These are phyloP conservation scores for Verbena officinalis DNA, from an alignment of 257 asterid species.

Conservation along the genomic window DNA sequence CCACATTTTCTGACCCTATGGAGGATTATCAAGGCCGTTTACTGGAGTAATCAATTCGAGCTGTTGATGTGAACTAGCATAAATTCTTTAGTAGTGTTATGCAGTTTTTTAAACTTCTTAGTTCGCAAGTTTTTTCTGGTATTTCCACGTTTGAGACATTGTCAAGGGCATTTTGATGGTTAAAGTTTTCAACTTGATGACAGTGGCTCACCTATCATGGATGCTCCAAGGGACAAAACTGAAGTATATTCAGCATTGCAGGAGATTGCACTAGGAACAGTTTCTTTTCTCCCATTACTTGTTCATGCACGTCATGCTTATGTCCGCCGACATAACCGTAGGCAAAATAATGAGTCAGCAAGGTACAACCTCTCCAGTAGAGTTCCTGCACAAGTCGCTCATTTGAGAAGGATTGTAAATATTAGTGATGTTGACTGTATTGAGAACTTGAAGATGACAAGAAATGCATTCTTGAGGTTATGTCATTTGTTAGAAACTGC, in stretches of 20 bases:
- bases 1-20: background rate
- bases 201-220: slow-evolving; percentile 23
- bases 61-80: background rate
- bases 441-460: slow-evolving; percentile 31
- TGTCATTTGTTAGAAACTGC: slow-evolving; percentile 24
- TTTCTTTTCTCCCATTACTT: slow-evolving; percentile 12
- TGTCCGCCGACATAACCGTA: slow-evolving; percentile 10
- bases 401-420: slow-evolving; percentile 25
- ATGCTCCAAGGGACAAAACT: slow-evolving; percentile 20
- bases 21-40: too few relatives aligned
- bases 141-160: background rate
- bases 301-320: slow-evolving; percentile 28
- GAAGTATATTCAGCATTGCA: slow-evolving; percentile 19
- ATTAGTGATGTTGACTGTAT: slow-evolving; percentile 31
- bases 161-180: slow-evolving; percentile 4
- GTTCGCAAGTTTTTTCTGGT: too few relatives aligned
- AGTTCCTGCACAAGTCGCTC: slow-evolving; percentile 30
- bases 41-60: background rate
- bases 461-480: slow-evolving; percentile 27
- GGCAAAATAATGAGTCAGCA: background rate
- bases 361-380: slow-evolving; percentile 23
- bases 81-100: background rate
- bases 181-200: slow-evolving; percentile 8
- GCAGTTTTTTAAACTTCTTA: background rate
- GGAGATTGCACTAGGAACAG: slow-evolving; percentile 29